phyloP scores from a whole-genome alignment of 148 eudicot genomes.

The Salicornia ramosissima region DNA sequence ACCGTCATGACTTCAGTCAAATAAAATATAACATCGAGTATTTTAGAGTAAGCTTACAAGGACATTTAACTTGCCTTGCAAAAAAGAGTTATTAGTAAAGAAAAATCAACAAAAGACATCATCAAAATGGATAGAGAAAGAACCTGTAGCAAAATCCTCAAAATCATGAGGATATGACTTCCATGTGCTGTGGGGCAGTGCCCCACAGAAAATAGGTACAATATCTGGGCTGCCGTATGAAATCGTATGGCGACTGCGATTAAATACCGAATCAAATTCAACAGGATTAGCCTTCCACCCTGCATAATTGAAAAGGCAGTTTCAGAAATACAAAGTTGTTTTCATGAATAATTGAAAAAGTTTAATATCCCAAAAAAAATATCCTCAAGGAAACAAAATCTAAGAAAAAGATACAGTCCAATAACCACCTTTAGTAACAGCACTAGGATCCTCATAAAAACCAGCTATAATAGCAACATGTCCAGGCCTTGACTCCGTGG shows the following conservation, averaged over 20 bases:
- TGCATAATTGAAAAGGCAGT: slow-evolving; percentile 23
- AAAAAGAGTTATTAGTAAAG: neutral
- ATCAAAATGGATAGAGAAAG: neutral
- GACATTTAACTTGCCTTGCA: neutral
- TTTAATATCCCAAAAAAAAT: neutral
- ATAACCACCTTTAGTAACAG: slow-evolving; percentile 79
- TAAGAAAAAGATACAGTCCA: neutral
- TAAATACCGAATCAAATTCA: slow-evolving; percentile 96
- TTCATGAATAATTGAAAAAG: neutral
- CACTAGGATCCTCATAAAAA: slow-evolving; percentile 99
- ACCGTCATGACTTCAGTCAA: no score
- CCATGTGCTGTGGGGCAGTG: slow-evolving; percentile 88
- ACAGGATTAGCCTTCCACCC: slow-evolving; percentile 99
- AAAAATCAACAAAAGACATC: neutral
- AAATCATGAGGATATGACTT: slow-evolving; percentile 81
- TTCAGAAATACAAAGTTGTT: neutral
- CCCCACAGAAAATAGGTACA: slow-evolving; percentile 89
- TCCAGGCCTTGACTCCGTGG: slow-evolving; percentile 98
- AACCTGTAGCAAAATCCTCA: slow-evolving; percentile 98
- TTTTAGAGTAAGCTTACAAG: no score
- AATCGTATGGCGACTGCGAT: slow-evolving; percentile 76
- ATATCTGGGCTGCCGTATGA: slow-evolving; percentile 96
- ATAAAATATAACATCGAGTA: no score
- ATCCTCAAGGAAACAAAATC: neutral
- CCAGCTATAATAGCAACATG: slow-evolving; percentile 98